Conservation (phyloP, 192 early-diverging fungal genomes). For the Geranomyces variabilis region DNA sequence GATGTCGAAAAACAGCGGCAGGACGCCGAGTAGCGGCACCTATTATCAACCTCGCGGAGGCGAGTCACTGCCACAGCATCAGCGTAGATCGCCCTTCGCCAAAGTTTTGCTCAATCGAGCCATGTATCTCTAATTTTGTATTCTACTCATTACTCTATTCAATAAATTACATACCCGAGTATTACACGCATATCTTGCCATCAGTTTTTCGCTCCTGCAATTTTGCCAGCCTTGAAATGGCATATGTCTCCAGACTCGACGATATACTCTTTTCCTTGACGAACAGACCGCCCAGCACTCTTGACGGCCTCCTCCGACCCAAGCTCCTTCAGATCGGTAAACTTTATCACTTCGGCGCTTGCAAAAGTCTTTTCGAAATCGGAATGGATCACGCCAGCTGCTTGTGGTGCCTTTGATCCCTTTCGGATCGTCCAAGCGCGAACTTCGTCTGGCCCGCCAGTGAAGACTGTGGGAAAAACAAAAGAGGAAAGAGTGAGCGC, state of each 20-base stretch:
- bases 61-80: no score
- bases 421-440: conserved; percentile 90
- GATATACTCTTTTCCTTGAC: conserved; percentile 90
- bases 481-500: background rate
- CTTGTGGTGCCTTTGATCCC: conserved; percentile 83
- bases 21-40: background rate
- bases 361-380: conserved; percentile 65
- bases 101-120: no score
- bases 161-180: no score
- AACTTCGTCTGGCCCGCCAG: conserved; percentile 88
- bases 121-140: no score
- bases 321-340: conserved; percentile 80
- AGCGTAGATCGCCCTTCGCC: no score
- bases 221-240: conserved; percentile 23
- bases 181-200: background rate
- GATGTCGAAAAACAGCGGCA: background rate
- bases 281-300: conserved; percentile 84
- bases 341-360: conserved; percentile 67
- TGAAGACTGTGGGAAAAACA: background rate
- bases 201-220: background rate
- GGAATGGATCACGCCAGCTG: conserved; percentile 91
- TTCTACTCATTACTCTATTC: no score
- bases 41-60: no score
- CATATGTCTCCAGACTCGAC: conserved; percentile 95
- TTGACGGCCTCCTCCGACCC: conserved; percentile 91